Base-by-base conservation (phyloP, 768 basidiomycete species). In the Russula vinacea region DNA sequence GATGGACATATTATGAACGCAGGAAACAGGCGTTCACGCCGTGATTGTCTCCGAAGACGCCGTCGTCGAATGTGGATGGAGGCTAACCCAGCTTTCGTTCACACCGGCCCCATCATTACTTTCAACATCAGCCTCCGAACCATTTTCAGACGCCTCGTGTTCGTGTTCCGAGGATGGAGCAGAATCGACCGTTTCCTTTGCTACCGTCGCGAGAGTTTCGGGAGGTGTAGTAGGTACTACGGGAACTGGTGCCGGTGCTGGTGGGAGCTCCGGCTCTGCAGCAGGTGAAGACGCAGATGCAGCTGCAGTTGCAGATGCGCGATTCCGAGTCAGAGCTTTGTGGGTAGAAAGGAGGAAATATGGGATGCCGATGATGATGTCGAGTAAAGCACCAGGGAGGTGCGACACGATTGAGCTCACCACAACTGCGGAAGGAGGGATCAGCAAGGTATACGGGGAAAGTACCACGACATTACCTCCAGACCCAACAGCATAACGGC, bases 401-500 rank as follows among this genome's bases (percentile, higher is more conserved):
- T 83, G 78, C 0, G 90, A 90, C 6, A 89, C 89, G 26, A 86
- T 54, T 56, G 79, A 78, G 69, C 92, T 92, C 7, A 89, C 90
- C 39, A 77, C 75, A 5, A 89, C 91, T 90, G 68, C n/a, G 52
- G 45, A 60, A 66, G n/a, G 57, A 68, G 22, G 13, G 62, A 39
- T 64, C 39, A 64, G 56, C 17, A 42, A 60, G 26, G 24, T 14
- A 39, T 14, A 51, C 2, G 26, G 45, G 19, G 33, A 29, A 44
- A 29, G 37, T 35, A 53, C 17, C 58, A 24, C 29, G 0, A 37
- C 22, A 83, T 70, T 70, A 92, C 90, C 89, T 74, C 91, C 92
- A 56, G 92, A 87, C 62, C 92, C 92, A 60, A 93, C 76, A 22
- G 84, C 81, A 70, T 90, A 83, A 42, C 89, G 75, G 59, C 89